A percentile compares a stretch with the other conserved stretches of the same genome.
These are phyloP conservation scores for Macrolepiota dolichaula DNA, from an alignment of 768 basidiomycete genomes.

Conservation along the genomic window DNA sequence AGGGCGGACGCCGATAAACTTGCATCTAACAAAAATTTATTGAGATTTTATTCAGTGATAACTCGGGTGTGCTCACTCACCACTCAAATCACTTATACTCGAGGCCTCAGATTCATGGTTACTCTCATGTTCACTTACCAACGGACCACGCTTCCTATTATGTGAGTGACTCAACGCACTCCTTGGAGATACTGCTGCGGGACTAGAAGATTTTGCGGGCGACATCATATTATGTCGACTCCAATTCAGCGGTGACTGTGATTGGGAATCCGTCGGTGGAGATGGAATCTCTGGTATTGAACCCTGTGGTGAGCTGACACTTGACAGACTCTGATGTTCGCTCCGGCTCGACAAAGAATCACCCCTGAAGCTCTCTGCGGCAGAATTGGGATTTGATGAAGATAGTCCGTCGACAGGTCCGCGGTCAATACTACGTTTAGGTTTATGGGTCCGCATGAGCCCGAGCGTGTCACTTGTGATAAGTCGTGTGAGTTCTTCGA, in stretches of 20 bases:
- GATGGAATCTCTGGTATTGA: constrained; percentile 84
- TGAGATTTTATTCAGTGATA: background rate
- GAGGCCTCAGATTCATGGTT: constrained; percentile 72
- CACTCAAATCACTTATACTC: constrained; percentile 84
- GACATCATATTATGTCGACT: constrained; percentile 48
- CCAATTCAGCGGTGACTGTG: constrained; percentile 40
- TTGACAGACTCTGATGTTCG: constrained; percentile 71
- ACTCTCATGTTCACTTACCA: constrained; percentile 55
- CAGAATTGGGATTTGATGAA: constrained; percentile 28
- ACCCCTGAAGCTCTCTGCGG: constrained; percentile 30
- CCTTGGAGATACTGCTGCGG: constrained; percentile 53
- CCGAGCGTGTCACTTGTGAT: constrained; percentile 75
- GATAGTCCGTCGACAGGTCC: constrained; percentile 37
- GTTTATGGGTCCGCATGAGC: constrained; percentile 47
- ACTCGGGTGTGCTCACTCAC: constrained; percentile 34
- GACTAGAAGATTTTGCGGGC: constrained; percentile 57
- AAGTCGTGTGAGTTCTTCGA: constrained; percentile 64
- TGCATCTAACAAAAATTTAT: constrained; percentile 41
- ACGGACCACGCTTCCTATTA: constrained; percentile 42
- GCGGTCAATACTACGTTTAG: constrained; percentile 32
- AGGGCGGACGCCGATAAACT: constrained; percentile 77
- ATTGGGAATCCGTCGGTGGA: constrained; percentile 54
- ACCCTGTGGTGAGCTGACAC: constrained; percentile 68
- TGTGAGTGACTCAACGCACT: constrained; percentile 51
- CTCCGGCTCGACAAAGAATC: constrained; percentile 48